A percentile compares a stretch with the other conserved stretches of the same genome.
Conservation (phyloP, 2,329 filamentous ascomycete genomes). For the Xylariaceae sp. region DNA sequence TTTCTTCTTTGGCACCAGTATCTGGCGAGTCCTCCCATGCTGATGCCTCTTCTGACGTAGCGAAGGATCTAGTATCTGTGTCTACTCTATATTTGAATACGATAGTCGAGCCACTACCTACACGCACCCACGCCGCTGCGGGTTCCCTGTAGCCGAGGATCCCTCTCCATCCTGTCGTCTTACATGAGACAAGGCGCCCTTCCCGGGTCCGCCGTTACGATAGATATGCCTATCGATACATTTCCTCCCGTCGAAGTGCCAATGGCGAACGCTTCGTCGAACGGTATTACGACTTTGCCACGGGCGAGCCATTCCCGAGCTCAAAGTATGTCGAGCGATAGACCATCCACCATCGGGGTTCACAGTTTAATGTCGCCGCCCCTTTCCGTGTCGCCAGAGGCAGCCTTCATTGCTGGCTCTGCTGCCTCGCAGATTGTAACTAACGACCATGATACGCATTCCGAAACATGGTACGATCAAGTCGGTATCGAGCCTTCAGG, state of each 20-base stretch:
- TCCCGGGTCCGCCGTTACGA: conserved; percentile 34
- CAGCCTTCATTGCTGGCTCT: conserved; percentile 85
- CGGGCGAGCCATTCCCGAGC: conserved; percentile 52
- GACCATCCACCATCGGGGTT: conserved; percentile 62
- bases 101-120: conserved; percentile 21
- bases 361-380: conserved; percentile 70
- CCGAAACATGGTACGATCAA: conserved; percentile 72
- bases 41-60: conserved; percentile 27
- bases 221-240: conserved; percentile 33
- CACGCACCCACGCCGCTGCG: conserved; percentile 20
- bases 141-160: conserved; percentile 30
- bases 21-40: conserved; percentile 21
- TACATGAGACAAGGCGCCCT: conserved; percentile 33
- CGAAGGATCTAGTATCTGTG: conserved; percentile 31
- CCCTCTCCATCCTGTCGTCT: conserved; percentile 31
- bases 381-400: conserved; percentile 71
- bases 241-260: conserved; percentile 28
- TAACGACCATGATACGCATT: conserved; percentile 80
- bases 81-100: conserved; percentile 23
- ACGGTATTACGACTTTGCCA: conserved; percentile 23
- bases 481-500: conserved; percentile 68
- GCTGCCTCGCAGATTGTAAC: conserved; percentile 92
- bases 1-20: conserved; percentile 23
- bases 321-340: conserved; percentile 74
- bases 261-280: conserved; percentile 35